phyloP scores from a whole-genome alignment of 139 green algal genomes.

The Ulvella scutata region DNA sequence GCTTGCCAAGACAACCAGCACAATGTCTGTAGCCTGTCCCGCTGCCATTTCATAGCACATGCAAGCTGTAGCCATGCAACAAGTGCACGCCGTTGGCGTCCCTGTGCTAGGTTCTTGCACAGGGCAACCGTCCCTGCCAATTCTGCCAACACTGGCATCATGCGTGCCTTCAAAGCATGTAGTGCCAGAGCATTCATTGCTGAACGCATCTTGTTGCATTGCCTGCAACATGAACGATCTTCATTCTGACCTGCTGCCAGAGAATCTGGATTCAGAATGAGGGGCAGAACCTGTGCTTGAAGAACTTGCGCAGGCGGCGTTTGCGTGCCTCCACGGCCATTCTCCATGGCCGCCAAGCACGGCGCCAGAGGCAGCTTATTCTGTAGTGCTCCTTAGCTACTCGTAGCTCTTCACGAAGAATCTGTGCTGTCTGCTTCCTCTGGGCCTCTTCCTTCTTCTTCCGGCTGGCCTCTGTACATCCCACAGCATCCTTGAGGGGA shows the following conservation, averaged over 20 bases:
- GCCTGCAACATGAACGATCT: not conserved
- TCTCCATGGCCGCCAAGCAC: not conserved
- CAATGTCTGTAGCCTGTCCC: not conserved
- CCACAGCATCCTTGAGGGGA: not conserved
- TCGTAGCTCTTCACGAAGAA: not conserved
- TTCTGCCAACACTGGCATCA: not conserved
- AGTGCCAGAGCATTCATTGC: not conserved
- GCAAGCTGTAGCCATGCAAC: not conserved
- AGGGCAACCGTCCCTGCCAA: not conserved
- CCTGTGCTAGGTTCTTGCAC: not conserved
- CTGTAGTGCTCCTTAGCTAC: not conserved
- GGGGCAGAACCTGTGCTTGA: not conserved
- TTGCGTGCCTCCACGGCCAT: not conserved
- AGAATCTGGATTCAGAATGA: not conserved
- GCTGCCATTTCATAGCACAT: not conserved
- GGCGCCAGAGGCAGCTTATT: not conserved
- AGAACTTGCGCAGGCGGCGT: not conserved
- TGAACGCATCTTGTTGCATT: not conserved
- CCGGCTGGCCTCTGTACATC: not conserved
- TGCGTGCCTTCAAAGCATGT: not conserved
- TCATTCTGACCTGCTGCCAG: not conserved
- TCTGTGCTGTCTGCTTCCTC: not conserved
- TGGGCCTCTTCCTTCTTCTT: not conserved
- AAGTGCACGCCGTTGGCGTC: not conserved
- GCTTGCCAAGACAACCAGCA: not conserved